phyloP scores from a whole-genome alignment of 495 filamentous ascomycete species.

The Haplographium delicatum region DNA sequence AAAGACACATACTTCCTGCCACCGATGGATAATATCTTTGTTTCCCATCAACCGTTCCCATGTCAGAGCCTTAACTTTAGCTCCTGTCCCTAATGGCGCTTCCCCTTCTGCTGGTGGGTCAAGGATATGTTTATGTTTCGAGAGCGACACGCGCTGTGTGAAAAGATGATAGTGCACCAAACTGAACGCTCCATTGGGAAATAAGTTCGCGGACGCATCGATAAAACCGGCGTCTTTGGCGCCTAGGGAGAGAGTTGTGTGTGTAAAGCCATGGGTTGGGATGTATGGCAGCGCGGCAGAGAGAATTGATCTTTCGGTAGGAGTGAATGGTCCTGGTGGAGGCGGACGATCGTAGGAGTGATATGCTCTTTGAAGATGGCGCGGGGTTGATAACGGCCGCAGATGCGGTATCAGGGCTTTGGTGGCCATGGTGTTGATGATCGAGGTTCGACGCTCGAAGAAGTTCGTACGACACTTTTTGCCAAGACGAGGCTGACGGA shows the following conservation, averaged over 20 bases:
- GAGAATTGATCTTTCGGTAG: constrained; percentile 72
- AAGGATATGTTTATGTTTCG: constrained; percentile 27
- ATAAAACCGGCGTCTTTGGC: constrained; percentile 79
- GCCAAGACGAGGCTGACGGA: constrained; percentile 1
- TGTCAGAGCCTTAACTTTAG: constrained; percentile 52
- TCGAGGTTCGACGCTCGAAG: background rate
- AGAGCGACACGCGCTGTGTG: constrained; percentile 47
- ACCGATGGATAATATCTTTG: constrained; percentile 58
- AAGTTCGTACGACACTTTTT: background rate
- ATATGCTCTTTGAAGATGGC: constrained; percentile 42
- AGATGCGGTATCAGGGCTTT: background rate
- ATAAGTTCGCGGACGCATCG: constrained; percentile 75
- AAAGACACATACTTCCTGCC: constrained; percentile 68
- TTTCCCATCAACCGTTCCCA: constrained; percentile 74
- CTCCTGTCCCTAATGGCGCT: constrained; percentile 35
- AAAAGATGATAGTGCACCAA: constrained; percentile 79
- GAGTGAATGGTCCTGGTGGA: constrained; percentile 56
- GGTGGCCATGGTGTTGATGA: constrained; percentile 11
- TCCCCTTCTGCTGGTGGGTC: constrained; percentile 8
- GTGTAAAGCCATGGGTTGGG: constrained; percentile 76
- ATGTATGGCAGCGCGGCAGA: constrained; percentile 73
- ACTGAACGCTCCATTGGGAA: constrained; percentile 74
- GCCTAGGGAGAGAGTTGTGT: constrained; percentile 63
- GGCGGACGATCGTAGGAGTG: constrained; percentile 66
- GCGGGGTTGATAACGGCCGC: background rate